Percentiles rank a stretch among this genome's conserved stretches.
These are phyloP conservation scores for Starmerella vitae DNA, from an alignment of 805 yeast species.

Conservation along the genomic window DNA sequence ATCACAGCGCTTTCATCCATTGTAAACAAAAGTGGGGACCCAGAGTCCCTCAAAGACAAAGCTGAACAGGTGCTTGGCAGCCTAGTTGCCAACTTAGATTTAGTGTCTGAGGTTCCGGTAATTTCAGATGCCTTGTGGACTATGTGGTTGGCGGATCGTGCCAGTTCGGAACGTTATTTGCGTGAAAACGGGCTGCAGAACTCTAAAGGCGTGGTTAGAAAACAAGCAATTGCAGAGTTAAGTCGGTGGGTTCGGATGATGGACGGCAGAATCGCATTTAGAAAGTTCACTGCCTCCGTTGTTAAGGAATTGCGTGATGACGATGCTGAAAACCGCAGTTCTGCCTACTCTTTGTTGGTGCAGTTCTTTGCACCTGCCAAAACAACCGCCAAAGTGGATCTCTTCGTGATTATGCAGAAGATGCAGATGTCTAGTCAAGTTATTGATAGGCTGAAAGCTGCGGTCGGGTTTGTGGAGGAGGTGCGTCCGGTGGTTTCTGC, in stretches of 20 bases:
- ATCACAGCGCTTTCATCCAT: not conserved
- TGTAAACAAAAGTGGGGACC: not conserved
- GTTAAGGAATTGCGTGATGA: constrained; percentile 24
- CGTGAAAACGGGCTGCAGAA: constrained; percentile 25
- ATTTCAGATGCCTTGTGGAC: constrained; percentile 12
- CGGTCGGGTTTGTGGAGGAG: constrained; percentile 1
- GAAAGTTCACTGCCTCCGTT: constrained; percentile 27
- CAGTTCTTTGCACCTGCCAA: constrained; percentile 30
- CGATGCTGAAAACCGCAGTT: constrained; percentile 17
- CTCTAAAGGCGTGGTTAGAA: constrained; percentile 19
- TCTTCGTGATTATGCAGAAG: constrained; percentile 31
- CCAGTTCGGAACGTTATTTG: constrained; percentile 25
- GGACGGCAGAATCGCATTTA: constrained; percentile 23
- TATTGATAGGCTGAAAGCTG: constrained; percentile 1
- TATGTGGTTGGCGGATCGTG: constrained; percentile 30
- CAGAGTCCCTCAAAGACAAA: not conserved
- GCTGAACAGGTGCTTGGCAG: constrained; percentile 2
- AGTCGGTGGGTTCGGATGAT: constrained; percentile 21
- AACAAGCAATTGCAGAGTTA: constrained; percentile 21
- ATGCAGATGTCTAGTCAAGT: constrained; percentile 17
- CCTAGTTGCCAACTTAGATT: constrained; percentile 1
- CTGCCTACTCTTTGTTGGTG: constrained; percentile 26
- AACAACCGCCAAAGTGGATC: constrained; percentile 34
- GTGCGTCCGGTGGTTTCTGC: not conserved
- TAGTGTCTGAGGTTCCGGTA: not conserved